A percentile compares a stretch with the other conserved stretches of the same genome.
Conservation (phyloP, 306 rosid species). For the Phaseolus lunatus region DNA sequence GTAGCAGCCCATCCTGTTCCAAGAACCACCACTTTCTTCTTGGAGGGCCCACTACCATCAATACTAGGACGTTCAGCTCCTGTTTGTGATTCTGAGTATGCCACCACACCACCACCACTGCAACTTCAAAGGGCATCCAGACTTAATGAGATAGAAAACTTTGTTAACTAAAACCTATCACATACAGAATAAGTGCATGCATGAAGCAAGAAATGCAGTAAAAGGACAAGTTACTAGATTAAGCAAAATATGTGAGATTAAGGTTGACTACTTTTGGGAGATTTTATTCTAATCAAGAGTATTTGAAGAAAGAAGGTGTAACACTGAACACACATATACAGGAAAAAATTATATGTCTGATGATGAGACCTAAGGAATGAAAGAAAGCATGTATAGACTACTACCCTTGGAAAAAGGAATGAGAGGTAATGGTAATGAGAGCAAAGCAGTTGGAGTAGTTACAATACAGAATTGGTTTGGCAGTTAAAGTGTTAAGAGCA, state of each 20-base stretch:
- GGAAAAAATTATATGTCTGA: neutral
- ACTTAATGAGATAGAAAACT: constrained; percentile 17
- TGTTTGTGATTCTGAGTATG: constrained; percentile 76
- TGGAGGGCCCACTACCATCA: constrained; percentile 47
- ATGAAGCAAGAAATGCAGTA: constrained; percentile 32
- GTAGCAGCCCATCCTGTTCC: constrained; percentile 99
- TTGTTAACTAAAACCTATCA: constrained; percentile 1
- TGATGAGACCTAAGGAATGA: neutral
- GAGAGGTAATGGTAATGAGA: neutral
- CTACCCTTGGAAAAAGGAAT: constrained; percentile 1
- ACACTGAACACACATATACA: neutral
- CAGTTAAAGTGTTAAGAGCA: neutral
- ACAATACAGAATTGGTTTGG: neutral
- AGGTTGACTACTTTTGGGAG: neutral
- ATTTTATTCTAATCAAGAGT: neutral
- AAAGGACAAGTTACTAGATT: neutral
- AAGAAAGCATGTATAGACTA: neutral
- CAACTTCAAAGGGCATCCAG: constrained; percentile 39
- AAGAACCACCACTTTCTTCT: constrained; percentile 89
- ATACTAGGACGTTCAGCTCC: constrained; percentile 47
- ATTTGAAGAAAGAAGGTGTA: neutral
- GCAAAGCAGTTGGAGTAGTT: neutral
- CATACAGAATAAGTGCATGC: constrained; percentile 24
- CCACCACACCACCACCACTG: constrained; percentile 90
- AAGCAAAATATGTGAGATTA: neutral